Conservation (phyloP, 805 yeast genomes). For the Nadsonia fulvescens region DNA sequence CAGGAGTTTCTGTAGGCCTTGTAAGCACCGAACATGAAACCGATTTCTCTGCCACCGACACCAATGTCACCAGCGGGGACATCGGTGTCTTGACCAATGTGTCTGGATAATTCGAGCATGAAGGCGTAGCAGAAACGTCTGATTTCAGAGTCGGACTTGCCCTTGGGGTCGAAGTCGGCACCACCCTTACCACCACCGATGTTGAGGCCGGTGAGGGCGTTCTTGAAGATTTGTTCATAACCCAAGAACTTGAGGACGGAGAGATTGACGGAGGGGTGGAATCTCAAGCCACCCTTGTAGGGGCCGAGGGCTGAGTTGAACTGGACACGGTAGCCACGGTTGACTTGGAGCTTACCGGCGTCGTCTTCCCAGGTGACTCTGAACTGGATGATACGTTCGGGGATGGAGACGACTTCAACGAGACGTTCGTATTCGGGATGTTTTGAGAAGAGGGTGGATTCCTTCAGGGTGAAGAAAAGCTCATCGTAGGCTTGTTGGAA, state of each 20-base stretch:
- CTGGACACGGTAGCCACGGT: constrained; percentile 96
- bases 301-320: constrained; percentile 98
- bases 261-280: constrained; percentile 93
- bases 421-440: constrained; percentile 83
- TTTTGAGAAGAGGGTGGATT: constrained; percentile 75
- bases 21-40: constrained; percentile 94
- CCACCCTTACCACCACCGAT: constrained; percentile 99
- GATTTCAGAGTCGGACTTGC: constrained; percentile 80
- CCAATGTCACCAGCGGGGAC: constrained; percentile 99
- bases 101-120: constrained; percentile 89
- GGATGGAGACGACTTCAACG: constrained; percentile 77
- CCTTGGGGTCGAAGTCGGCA: constrained; percentile 94
- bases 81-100: constrained; percentile 94
- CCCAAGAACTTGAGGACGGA: constrained; percentile 92
- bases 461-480: constrained; percentile 71
- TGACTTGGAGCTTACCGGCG: constrained; percentile 76
- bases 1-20: constrained; percentile 76
- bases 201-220: constrained; percentile 89
- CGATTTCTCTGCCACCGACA: constrained; percentile 93
- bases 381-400: constrained; percentile 93
- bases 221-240: constrained; percentile 96
- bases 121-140: constrained; percentile 92
- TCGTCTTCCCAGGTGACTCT: constrained; percentile 98
- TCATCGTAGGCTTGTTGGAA: constrained; percentile 97
- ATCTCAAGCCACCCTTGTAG: constrained; percentile 96